These are phyloP conservation scores for Penicillium capsulatum DNA, from an alignment of 2,329 filamentous ascomycete genomes.

Conservation along the genomic window DNA sequence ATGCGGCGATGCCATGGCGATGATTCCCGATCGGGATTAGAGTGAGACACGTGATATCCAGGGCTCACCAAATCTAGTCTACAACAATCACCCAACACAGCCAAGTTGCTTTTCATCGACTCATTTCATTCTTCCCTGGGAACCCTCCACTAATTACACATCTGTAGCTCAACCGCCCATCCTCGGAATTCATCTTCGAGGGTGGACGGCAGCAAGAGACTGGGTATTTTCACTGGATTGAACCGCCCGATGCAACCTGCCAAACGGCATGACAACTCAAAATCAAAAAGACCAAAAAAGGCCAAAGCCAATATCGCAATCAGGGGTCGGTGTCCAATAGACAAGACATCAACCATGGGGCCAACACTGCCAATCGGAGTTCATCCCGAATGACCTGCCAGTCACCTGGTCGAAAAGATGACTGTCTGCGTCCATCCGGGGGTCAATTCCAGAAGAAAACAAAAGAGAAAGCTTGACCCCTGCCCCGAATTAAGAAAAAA, in stretches of 20 bases:
- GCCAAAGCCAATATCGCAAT: conserved; percentile 10
- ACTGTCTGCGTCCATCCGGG: neutral
- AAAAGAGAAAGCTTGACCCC: conserved; percentile 12
- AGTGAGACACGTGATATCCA: no score
- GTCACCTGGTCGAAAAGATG: neutral
- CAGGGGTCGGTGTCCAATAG: conserved; percentile 1
- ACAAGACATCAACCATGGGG: neutral
- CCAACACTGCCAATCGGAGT: neutral
- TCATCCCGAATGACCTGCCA: neutral
- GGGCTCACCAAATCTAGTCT: no score
- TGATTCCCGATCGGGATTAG: no score
- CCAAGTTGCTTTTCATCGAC: conserved; percentile 17
- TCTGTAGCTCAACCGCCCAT: conserved; percentile 8
- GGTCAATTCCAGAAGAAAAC: conserved; percentile 10
- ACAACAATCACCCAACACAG: neutral
- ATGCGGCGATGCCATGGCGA: no score
- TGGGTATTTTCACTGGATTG: conserved; percentile 16
- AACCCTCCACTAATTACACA: conserved; percentile 22
- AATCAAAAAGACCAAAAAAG: conserved; percentile 13
- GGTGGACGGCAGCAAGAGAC: conserved; percentile 4
- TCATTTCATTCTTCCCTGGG: conserved; percentile 16
- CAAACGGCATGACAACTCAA: conserved; percentile 10
- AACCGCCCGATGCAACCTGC: conserved; percentile 18
- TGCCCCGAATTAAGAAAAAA: conserved; percentile 4
- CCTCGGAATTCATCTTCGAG: neutral